Evolutionary conservation across 73 alveolate genomes (phyloP), one percentile per base, ranked within the genome.

Genomic region (Effrenium voratum): DNA sequence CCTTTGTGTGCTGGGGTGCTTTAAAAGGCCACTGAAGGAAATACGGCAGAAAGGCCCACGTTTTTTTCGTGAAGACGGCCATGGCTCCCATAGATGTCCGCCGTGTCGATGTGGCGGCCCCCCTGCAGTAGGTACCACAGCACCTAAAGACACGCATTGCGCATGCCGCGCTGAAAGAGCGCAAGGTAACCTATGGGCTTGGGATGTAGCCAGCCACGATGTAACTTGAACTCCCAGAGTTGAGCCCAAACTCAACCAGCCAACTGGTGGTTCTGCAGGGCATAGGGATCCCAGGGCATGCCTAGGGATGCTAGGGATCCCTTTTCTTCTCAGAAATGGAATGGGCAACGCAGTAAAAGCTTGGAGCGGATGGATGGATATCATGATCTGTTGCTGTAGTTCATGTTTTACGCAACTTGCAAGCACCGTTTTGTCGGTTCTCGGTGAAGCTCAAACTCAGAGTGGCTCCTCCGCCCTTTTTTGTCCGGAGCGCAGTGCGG

Each of bases 51-150:
- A 52, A 19, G 63, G 26, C 63, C 63, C 63, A 52, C 19, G 19
- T 8, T 12, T 19, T 19, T 19, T 19, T 19, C 19, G 63, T 12
- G 19, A 52, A 52, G 8, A 19, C 19, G 63, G 19, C 63, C 63
- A 52, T 52, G 19, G 8, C 63, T 19, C 8, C 63, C 63, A 52
- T 80, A 80, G 49, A 80, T 49, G 47, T 45, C 41, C 32, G 91
- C 91, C 6, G 91, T 80, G 72, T 80, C 91, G 43, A 80, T 80
- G 72, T 80, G 91, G 45, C 91, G 91, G 73, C 91, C 91, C 5
- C 91, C 91, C 36, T 80, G 91, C n/a, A 80, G 70, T 45, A 80
- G 46, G 49, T 80, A 80, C 91, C 91, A 80, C 26, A 80, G 91
- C 47, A 80, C 45, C 34, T 75, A 57, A 40, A 75, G 57, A 75